Conservation (phyloP, 1,284 basidiomycete genomes). For the Malassezia restricta region DNA sequence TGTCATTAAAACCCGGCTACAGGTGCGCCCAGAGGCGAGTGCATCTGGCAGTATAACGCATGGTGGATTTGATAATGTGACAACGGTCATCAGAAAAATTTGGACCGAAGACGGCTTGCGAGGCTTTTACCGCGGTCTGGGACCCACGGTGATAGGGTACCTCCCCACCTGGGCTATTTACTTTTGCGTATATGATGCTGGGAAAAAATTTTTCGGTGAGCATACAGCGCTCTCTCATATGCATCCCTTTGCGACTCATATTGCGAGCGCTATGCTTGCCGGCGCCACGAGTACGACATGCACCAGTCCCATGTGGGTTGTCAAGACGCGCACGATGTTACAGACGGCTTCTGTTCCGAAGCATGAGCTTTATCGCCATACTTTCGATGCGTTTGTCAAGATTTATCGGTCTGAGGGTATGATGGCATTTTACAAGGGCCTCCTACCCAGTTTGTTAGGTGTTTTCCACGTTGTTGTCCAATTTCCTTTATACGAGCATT, state of each 20-base stretch:
- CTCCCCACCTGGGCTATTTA: constrained; percentile 45
- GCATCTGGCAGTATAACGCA: neutral
- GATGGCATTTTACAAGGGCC: constrained; percentile 38
- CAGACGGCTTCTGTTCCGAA: constrained; percentile 16
- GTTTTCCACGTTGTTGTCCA: constrained; percentile 43
- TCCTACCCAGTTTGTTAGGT: constrained; percentile 36
- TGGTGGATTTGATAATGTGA: neutral
- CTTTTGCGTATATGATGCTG: constrained; percentile 40
- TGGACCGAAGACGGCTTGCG: constrained; percentile 35
- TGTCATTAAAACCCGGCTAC: constrained; percentile 90
- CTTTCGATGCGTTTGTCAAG: constrained; percentile 36
- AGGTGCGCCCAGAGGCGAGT: constrained; percentile 57
- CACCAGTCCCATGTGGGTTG: constrained; percentile 43
- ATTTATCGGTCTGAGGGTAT: constrained; percentile 35
- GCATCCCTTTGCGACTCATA: constrained; percentile 33
- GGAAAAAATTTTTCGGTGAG: constrained; percentile 20
- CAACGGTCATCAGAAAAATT: constrained; percentile 17
- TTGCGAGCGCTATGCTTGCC: constrained; percentile 38
- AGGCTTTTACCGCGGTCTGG: constrained; percentile 43
- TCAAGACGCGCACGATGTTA: constrained; percentile 43
- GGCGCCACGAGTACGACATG: constrained; percentile 36
- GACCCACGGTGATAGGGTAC: constrained; percentile 43
- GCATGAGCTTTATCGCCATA: constrained; percentile 28
- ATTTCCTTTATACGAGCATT: constrained; percentile 42
- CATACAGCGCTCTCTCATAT: neutral